Conservation (phyloP, 2,329 filamentous ascomycete genomes). For the Xylariaceae sp. region DNA sequence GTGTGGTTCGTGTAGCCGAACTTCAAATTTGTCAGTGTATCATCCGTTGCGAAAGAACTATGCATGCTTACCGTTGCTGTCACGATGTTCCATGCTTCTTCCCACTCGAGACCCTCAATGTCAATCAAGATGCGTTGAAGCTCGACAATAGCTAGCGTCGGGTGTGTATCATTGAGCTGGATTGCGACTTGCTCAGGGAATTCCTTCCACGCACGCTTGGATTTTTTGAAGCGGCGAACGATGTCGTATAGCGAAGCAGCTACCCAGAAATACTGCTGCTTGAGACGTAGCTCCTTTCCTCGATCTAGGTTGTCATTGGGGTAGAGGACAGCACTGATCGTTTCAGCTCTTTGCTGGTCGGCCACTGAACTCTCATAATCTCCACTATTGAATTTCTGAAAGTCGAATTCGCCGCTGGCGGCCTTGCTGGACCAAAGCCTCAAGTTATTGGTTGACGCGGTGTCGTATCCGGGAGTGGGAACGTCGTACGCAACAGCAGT, state of each 20-base stretch:
- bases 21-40: constrained; percentile 28
- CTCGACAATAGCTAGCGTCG: constrained; percentile 92
- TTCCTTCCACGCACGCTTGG: constrained; percentile 82
- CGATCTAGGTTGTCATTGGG: constrained; percentile 96
- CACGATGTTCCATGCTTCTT: constrained; percentile 83
- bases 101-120: constrained; percentile 87
- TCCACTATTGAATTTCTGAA: constrained; percentile 98
- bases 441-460: constrained; percentile 90
- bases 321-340: constrained; percentile 94
- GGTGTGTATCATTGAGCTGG: constrained; percentile 96
- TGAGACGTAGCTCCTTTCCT: constrained; percentile 93
- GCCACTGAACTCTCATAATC: constrained; percentile 97
- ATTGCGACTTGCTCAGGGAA: constrained; percentile 96
- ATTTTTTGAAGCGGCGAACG: constrained; percentile 96
- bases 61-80: constrained; percentile 55
- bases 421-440: constrained; percentile 97
- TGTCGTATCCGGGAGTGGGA: constrained; percentile 84
- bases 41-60: not conserved
- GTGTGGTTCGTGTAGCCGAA: constrained; percentile 99
- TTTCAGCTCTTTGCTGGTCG: constrained; percentile 98
- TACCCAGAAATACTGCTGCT: constrained; percentile 99
- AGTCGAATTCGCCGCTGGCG: constrained; percentile 95
- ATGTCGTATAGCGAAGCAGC: constrained; percentile 95
- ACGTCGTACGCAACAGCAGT: constrained; percentile 92
- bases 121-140: constrained; percentile 90